These are phyloP conservation scores for Castanea crenata DNA, from an alignment of 306 rosid genomes.

Conservation along the genomic window DNA sequence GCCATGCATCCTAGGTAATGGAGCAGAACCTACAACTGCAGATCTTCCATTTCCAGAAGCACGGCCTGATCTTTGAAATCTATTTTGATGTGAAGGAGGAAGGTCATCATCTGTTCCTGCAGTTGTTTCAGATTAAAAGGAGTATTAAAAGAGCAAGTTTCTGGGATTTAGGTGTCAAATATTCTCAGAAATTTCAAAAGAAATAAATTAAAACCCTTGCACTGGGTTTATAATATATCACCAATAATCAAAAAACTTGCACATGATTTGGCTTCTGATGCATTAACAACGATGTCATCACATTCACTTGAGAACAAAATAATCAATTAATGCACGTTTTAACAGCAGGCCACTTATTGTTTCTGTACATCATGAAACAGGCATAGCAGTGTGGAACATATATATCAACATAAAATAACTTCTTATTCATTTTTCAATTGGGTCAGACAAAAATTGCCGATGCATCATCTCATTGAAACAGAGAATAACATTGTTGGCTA, in stretches of 20 bases:
- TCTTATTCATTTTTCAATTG: too few relatives aligned
- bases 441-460: too few relatives aligned
- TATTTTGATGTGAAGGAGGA: slow-evolving; percentile 58
- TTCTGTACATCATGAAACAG: background rate
- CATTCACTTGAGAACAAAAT: background rate
- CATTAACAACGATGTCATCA: background rate
- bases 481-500: too few relatives aligned
- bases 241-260: background rate
- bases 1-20: slow-evolving; percentile 42
- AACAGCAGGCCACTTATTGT: background rate
- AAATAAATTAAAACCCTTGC: background rate
- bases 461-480: too few relatives aligned
- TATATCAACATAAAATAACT: too few relatives aligned
- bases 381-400: too few relatives aligned
- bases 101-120: slow-evolving; percentile 61
- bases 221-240: background rate
- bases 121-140: slow-evolving; percentile 22
- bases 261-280: background rate
- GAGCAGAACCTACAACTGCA: slow-evolving; percentile 44
- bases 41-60: slow-evolving; percentile 45
- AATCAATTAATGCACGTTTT: background rate
- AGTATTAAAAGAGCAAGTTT: background rate
- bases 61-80: slow-evolving; percentile 51
- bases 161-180: background rate
- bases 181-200: background rate